Evolutionary conservation across 257 asterid species (phyloP), one percentile per base, ranked within the genome.

Genomic region (Misopates orontium): DNA sequence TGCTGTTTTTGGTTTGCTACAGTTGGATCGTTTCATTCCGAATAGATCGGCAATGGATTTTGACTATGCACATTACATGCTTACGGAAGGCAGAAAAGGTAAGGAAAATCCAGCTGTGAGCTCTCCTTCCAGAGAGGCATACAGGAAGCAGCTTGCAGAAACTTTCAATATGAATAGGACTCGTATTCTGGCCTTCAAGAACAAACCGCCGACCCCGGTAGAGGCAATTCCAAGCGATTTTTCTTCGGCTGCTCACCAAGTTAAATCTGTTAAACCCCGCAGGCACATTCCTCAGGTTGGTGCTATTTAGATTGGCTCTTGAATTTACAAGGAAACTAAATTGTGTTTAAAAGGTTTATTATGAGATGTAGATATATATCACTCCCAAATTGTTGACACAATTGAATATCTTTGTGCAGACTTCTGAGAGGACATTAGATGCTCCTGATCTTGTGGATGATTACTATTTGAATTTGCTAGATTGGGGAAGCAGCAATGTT

Each of bases 11-110:
- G 65, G 50, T 74, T 79, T 57, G 47, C 23, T 39, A 45, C 87
- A 90, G 99, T 77, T 90, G 89, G 99, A 93, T 69, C 87, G 99
- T 63, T 93, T 93, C 83, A 93, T 93, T 45, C 99, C 99, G 10
- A 94, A 94, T 64, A 83, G 97, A 71, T 94, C 97, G 1, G 99
- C 97, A 0, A 94, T 94, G 87, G 97, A 93, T 69, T 81, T 89
- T 5, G 96, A 87, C 61, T 93, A 78, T 40, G 98, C 96, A 0
- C 96, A 83, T 73, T 84, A 76, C 85, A 93, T 93, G 97, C 85
- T 93, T 13, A 89, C 97, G 3, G 95, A 80, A 76, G 84, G 85
- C 60, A 77, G 75, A 76, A 89, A 85, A 82, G 97, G 89, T 81
- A 92, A 92, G 96, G 94, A 87, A 77, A 90, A 85, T 49, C 95